Conservation (phyloP, 1,284 basidiomycete species). For the Leccinum angustisporum region DNA sequence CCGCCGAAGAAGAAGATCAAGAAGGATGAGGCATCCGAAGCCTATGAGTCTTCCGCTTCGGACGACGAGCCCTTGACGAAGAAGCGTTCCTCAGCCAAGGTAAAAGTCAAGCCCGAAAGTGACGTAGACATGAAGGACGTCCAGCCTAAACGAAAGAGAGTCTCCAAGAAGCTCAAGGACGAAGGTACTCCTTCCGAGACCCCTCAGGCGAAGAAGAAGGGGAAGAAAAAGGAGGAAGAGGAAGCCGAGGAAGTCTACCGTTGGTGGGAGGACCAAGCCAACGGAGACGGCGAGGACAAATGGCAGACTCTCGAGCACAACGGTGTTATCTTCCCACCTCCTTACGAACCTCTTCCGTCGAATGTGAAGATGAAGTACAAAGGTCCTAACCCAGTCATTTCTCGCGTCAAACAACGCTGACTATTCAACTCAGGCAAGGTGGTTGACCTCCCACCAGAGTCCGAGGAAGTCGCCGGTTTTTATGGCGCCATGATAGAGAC, state of each 20-base stretch:
- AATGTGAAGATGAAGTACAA: conserved; percentile 95
- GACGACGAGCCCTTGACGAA: conserved; percentile 46
- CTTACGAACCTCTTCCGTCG: conserved; percentile 85
- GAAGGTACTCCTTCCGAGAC: conserved; percentile 27
- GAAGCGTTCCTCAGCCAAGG: conserved; percentile 48
- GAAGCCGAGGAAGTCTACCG: conserved; percentile 71
- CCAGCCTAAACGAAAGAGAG: conserved; percentile 46
- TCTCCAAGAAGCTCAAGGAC: conserved; percentile 41
- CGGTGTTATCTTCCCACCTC: conserved; percentile 95
- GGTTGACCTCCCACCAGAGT: conserved; percentile 78
- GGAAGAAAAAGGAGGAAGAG: conserved; percentile 58
- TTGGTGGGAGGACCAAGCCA: conserved; percentile 80
- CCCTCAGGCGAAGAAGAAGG: conserved; percentile 41
- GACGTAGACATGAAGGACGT: conserved; percentile 47
- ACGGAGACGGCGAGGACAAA: conserved; percentile 78
- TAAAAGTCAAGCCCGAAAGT: conserved; percentile 55
- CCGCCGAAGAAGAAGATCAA: conserved; percentile 70
- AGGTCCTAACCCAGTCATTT: conserved; percentile 49
- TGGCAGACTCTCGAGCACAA: conserved; percentile 94
- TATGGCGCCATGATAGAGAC: conserved; percentile 93
- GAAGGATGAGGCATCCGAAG: conserved; percentile 49
- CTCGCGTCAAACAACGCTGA: conserved; percentile 10
- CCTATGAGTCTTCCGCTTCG: conserved; percentile 34
- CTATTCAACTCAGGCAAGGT: conserved; percentile 58
- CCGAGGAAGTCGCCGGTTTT: conserved; percentile 98